Conservation (phyloP, 2,329 filamentous ascomycete species). For the Didymella sp. region DNA sequence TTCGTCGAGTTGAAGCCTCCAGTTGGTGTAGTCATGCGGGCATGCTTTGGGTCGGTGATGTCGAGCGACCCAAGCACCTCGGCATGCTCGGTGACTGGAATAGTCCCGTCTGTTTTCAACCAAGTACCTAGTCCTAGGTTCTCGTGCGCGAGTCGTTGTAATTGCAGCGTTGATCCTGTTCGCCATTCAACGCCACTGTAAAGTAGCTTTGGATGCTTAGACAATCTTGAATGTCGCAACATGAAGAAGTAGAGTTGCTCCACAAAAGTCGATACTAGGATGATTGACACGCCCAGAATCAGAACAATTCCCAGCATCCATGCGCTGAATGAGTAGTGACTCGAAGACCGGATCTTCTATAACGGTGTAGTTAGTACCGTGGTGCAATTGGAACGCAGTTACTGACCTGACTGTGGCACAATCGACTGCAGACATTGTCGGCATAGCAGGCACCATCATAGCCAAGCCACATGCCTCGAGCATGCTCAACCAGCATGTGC, state of each 20-base stretch:
- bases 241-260: background rate
- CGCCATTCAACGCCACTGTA: slow-evolving; percentile 27
- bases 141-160: slow-evolving; percentile 32
- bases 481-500: background rate
- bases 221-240: background rate
- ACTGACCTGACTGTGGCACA: background rate
- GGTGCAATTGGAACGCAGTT: background rate
- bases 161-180: slow-evolving; percentile 24
- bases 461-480: background rate
- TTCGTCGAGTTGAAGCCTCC: background rate
- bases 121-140: slow-evolving; percentile 25
- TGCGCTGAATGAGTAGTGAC: background rate
- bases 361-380: background rate
- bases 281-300: background rate
- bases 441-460: background rate
- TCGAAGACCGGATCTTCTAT: background rate
- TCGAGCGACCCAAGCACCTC: background rate
- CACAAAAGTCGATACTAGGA: background rate
- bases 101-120: slow-evolving; percentile 4
- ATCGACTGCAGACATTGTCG: background rate
- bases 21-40: background rate
- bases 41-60: background rate
- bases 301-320: background rate
- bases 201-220: background rate
- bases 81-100: background rate